These are phyloP conservation scores for Rehmannia glutinosa DNA, from an alignment of 257 asterid genomes.

Conservation along the genomic window DNA sequence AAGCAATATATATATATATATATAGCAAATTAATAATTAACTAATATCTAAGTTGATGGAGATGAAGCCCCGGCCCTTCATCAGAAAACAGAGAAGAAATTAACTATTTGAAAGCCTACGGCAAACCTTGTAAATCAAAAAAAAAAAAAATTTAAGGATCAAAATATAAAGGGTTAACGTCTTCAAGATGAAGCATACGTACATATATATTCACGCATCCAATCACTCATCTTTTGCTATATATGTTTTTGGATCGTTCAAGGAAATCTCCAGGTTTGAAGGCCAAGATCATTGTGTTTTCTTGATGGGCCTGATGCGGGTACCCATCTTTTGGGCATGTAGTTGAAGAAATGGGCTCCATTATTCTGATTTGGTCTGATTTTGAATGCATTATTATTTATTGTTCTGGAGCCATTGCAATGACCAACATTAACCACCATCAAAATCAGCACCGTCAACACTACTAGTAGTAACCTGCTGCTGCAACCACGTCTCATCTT, in stretches of 20 bases:
- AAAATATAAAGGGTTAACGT: too few species aligned
- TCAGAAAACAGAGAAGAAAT: too few species aligned
- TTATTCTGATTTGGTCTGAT: constrained; percentile 20
- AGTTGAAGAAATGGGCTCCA: constrained; percentile 41
- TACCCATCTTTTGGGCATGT: constrained; percentile 56
- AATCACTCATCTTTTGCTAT: too few species aligned
- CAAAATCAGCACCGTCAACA: constrained; percentile 23
- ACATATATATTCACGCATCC: too few species aligned
- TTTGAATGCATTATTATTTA: constrained; percentile 37
- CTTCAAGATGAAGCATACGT: neutral
- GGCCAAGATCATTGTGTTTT: constrained; percentile 68
- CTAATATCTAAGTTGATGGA: too few species aligned
- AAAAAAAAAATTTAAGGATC: too few species aligned
- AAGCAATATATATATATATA: too few species aligned
- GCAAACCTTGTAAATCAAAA: too few species aligned
- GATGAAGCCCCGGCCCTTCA: too few species aligned
- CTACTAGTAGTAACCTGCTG: constrained; percentile 10
- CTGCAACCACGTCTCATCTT: neutral
- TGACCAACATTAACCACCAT: constrained; percentile 17
- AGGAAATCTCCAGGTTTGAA: constrained; percentile 51
- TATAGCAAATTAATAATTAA: too few species aligned
- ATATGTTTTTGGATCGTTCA: constrained; percentile 7
- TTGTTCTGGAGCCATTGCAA: constrained; percentile 41
- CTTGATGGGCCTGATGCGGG: constrained; percentile 72
- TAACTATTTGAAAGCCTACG: too few species aligned